phyloP scores from a whole-genome alignment of 306 rosid genomes.

The Heteromeles arbutifolia region DNA sequence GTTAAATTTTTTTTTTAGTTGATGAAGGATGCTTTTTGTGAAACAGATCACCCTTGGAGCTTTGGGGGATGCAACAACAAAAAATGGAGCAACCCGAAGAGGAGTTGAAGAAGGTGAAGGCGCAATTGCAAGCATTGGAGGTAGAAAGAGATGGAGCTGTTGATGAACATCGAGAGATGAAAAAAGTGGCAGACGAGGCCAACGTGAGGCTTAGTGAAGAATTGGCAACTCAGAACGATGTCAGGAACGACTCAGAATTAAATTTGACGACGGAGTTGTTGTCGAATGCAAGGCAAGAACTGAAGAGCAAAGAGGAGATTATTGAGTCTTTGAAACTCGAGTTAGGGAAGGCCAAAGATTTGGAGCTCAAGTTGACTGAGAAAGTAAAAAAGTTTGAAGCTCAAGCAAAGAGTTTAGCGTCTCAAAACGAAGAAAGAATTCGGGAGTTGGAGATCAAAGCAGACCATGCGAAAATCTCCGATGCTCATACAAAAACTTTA shows the following conservation, averaged over 20 bases:
- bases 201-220: constrained; percentile 24
- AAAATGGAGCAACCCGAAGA: constrained; percentile 25
- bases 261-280: constrained; percentile 13
- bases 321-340: constrained; percentile 26
- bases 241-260: constrained; percentile 13
- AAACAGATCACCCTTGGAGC: not conserved
- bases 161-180: constrained; percentile 23
- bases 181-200: constrained; percentile 27
- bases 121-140: constrained; percentile 21
- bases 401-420: constrained; percentile 7
- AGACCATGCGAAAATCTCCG: not conserved
- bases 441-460: constrained; percentile 42
- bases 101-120: constrained; percentile 16
- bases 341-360: constrained; percentile 17
- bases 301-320: constrained; percentile 10
- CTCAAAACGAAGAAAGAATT: constrained; percentile 23
- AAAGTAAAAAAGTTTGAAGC: constrained; percentile 26
- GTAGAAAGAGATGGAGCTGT: constrained; percentile 31
- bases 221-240: constrained; percentile 1
- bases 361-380: constrained; percentile 22
- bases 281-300: constrained; percentile 4
- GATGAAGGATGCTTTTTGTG: not conserved
- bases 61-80: constrained; percentile 21
- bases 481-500: not conserved
- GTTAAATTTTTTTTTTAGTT: not conserved